Conservation (phyloP, 352 stramenopile species). For the Lagenidium sp. region DNA sequence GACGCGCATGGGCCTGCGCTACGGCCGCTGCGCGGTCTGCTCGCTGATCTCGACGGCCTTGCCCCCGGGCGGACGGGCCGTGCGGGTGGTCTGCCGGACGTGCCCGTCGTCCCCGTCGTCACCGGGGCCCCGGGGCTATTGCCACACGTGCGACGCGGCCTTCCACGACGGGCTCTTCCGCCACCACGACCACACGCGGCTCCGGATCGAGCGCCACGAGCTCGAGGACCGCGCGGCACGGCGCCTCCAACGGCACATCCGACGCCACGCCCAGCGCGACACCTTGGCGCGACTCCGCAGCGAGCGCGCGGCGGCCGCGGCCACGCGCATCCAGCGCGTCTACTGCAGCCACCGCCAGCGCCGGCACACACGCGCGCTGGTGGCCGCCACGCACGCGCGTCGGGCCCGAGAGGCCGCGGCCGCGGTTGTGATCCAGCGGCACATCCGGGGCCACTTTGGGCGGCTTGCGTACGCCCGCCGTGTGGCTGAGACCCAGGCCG, state of each 20-base stretch:
- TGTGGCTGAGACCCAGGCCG: no score
- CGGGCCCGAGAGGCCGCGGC: slow-evolving; percentile 11
- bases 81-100: slow-evolving; percentile 26
- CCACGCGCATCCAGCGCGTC: slow-evolving; percentile 24
- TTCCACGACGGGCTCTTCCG: slow-evolving; percentile 17
- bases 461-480: no score
- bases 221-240: slow-evolving; percentile 20
- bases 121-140: slow-evolving; percentile 26
- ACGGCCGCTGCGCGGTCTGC: slow-evolving; percentile 36
- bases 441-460: no score
- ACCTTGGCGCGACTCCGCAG: slow-evolving; percentile 18
- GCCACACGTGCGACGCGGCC: slow-evolving; percentile 30
- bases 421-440: slow-evolving; percentile 23
- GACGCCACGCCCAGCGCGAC: slow-evolving; percentile 27
- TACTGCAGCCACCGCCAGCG: slow-evolving; percentile 25
- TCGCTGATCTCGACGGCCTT: no score
- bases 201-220: slow-evolving; percentile 18
- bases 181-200: slow-evolving; percentile 4
- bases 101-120: slow-evolving; percentile 19
- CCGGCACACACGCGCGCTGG: slow-evolving; percentile 22
- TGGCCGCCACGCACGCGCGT: slow-evolving; percentile 15
- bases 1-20: slow-evolving; percentile 1
- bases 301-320: slow-evolving; percentile 13
- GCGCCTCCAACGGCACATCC: slow-evolving; percentile 29
- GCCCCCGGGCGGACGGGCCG: no score